phyloP scores from a whole-genome alignment of 768 basidiomycete genomes.

The Phylloporus scabripes region DNA sequence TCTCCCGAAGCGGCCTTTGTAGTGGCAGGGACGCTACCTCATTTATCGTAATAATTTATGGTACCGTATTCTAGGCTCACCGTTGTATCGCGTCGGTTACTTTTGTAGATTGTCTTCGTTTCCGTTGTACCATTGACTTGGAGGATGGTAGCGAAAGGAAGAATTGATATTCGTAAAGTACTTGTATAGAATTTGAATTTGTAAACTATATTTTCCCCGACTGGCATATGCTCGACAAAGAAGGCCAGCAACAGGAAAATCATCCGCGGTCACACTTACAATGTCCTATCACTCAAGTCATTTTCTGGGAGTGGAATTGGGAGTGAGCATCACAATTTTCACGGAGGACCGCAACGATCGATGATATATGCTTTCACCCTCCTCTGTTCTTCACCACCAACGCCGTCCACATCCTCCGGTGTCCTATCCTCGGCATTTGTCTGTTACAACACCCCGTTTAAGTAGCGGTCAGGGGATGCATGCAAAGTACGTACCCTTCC shows the following conservation, averaged over 20 bases:
- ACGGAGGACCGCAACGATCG: slow-evolving; percentile 54
- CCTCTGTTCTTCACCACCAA: slow-evolving; percentile 84
- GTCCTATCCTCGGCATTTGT: slow-evolving; percentile 77
- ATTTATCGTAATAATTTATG: slow-evolving; percentile 6
- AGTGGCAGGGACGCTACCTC: not conserved
- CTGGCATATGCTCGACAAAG: no score
- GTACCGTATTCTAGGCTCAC: slow-evolving; percentile 2
- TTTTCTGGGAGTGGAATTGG: no score
- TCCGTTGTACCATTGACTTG: slow-evolving; percentile 9
- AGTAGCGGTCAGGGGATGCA: not conserved
- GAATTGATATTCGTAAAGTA: not conserved
- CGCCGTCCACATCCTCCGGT: slow-evolving; percentile 87
- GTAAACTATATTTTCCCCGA: not conserved
- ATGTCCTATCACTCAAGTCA: no score
- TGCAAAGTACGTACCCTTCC: slow-evolving; percentile 55
- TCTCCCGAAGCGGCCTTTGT: slow-evolving; percentile 34
- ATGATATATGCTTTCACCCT: slow-evolving; percentile 72
- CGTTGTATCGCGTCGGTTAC: not conserved
- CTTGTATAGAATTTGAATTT: not conserved
- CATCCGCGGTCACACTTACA: no score
- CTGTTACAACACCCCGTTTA: slow-evolving; percentile 41
- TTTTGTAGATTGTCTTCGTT: slow-evolving; percentile 7
- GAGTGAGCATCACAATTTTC: not conserved
- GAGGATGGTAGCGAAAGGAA: slow-evolving; percentile 1
- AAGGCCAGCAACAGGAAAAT: no score